Percentiles rank a stretch among this genome's conserved stretches.
Conservation (phyloP, 2,329 filamentous ascomycete genomes). For the Colletotrichum navitas region DNA sequence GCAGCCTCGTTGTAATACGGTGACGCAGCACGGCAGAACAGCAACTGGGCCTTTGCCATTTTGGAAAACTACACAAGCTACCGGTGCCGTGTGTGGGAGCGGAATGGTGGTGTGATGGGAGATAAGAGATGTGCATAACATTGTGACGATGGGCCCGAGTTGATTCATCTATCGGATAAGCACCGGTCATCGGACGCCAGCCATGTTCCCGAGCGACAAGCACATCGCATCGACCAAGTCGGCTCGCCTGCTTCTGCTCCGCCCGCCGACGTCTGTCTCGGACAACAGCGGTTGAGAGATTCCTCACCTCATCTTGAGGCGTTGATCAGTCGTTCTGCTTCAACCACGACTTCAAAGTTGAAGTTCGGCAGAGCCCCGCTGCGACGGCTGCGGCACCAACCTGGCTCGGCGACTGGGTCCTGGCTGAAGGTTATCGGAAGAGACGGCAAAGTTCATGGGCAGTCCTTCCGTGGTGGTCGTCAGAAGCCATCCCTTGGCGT, state of each 20-base stretch:
- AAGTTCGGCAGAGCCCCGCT: background rate
- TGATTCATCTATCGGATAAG: conserved; percentile 31
- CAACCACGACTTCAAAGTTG: background rate
- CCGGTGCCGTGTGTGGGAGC: conserved; percentile 12
- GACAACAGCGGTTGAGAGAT: background rate
- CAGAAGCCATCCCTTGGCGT: conserved; percentile 16
- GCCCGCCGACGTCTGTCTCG: background rate
- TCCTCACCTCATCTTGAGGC: background rate
- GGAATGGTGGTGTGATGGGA: background rate
- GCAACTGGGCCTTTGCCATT: background rate
- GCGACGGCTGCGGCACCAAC: conserved; percentile 21
- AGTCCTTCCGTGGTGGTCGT: conserved; percentile 15
- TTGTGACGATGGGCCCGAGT: conserved; percentile 26
- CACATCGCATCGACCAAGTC: background rate
- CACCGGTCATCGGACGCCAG: conserved; percentile 16
- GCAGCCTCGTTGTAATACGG: conserved; percentile 1
- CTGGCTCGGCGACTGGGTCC: conserved; percentile 22
- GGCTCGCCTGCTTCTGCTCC: background rate
- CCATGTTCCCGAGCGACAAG: conserved; percentile 1
- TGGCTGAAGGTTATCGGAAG: conserved; percentile 14
- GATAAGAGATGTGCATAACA: background rate
- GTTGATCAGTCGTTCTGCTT: background rate
- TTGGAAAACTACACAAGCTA: conserved; percentile 17
- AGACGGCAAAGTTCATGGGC: conserved; percentile 14
- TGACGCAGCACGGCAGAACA: conserved; percentile 24